These are phyloP conservation scores for Trichoderma sp. DNA, from an alignment of 2,329 filamentous ascomycete species.

Conservation along the genomic window DNA sequence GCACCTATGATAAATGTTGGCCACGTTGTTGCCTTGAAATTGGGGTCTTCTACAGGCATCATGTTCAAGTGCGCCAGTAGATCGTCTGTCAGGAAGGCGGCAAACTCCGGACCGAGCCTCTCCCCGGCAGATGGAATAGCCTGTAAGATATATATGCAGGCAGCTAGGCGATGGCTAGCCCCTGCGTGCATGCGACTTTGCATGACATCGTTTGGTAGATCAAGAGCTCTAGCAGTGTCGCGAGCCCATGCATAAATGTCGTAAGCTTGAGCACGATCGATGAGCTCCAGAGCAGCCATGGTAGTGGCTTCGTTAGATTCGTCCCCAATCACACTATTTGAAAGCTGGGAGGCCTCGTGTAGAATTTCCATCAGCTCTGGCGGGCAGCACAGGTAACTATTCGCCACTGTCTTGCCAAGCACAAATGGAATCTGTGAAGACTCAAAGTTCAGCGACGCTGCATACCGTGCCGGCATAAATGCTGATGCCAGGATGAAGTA, in stretches of 20 bases:
- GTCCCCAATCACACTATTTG: constrained; percentile 30
- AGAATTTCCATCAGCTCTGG: constrained; percentile 45
- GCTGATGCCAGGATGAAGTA: constrained; percentile 48
- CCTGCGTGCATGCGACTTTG: constrained; percentile 42
- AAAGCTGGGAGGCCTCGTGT: constrained; percentile 43
- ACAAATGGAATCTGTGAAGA: constrained; percentile 38
- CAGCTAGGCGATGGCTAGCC: constrained; percentile 43
- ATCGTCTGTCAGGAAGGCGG: constrained; percentile 41
- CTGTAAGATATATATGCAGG: constrained; percentile 47
- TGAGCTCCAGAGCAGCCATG: constrained; percentile 33
- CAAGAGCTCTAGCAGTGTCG: constrained; percentile 35
- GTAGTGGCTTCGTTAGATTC: constrained; percentile 32
- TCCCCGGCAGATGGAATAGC: constrained; percentile 34
- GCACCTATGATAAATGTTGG: constrained; percentile 57
- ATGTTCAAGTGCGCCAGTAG: constrained; percentile 47
- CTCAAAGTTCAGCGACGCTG: constrained; percentile 36
- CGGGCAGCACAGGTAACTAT: constrained; percentile 49
- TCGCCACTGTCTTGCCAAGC: constrained; percentile 40
- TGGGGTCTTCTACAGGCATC: constrained; percentile 48
- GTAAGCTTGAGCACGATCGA: constrained; percentile 40
- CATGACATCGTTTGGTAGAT: constrained; percentile 35
- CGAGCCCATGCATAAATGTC: constrained; percentile 44
- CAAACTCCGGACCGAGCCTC: constrained; percentile 25
- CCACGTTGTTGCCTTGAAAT: constrained; percentile 58
- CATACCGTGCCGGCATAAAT: constrained; percentile 38